Conservation (phyloP, 2,329 filamentous ascomycete species). For the Botrytis pseudocinerea region DNA sequence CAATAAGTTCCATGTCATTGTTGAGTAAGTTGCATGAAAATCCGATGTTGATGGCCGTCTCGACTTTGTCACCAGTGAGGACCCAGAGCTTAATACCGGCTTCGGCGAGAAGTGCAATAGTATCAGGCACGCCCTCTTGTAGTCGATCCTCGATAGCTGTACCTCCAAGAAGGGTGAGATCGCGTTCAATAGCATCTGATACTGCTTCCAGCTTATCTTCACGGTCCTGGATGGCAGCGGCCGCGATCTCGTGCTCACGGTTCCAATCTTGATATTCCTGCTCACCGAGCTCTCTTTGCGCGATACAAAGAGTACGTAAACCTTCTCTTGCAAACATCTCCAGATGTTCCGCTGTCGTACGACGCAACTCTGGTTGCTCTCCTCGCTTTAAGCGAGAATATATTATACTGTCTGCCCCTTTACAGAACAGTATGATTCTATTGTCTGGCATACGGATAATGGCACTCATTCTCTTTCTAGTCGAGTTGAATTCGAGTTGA, state of each 20-base stretch:
- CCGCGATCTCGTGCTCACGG: constrained; percentile 82
- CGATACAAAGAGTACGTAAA: constrained; percentile 90
- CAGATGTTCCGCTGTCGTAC: constrained; percentile 84
- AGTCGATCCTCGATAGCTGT: constrained; percentile 97
- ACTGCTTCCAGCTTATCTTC: constrained; percentile 92
- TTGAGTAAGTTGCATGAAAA: constrained; percentile 97
- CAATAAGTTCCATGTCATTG: constrained; percentile 96
- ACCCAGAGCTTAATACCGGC: constrained; percentile 99
- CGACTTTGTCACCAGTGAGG: constrained; percentile 95
- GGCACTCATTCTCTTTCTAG: constrained; percentile 94
- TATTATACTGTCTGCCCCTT: constrained; percentile 95
- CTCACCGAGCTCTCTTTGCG: constrained; percentile 76
- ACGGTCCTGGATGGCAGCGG: constrained; percentile 77
- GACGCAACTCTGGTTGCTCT: constrained; percentile 81
- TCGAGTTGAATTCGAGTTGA: constrained; percentile 96
- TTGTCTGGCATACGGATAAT: constrained; percentile 94
- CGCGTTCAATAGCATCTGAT: constrained; percentile 86
- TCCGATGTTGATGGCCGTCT: constrained; percentile 99
- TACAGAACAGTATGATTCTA: constrained; percentile 89
- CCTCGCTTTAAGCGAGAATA: constrained; percentile 86
- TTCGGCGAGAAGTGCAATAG: constrained; percentile 84
- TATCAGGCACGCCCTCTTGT: constrained; percentile 95
- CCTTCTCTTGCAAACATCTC: constrained; percentile 97
- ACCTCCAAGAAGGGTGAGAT: constrained; percentile 83
- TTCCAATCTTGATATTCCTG: constrained; percentile 84